Conservation (phyloP, 768 basidiomycete species). For the Trametes meyenii region DNA sequence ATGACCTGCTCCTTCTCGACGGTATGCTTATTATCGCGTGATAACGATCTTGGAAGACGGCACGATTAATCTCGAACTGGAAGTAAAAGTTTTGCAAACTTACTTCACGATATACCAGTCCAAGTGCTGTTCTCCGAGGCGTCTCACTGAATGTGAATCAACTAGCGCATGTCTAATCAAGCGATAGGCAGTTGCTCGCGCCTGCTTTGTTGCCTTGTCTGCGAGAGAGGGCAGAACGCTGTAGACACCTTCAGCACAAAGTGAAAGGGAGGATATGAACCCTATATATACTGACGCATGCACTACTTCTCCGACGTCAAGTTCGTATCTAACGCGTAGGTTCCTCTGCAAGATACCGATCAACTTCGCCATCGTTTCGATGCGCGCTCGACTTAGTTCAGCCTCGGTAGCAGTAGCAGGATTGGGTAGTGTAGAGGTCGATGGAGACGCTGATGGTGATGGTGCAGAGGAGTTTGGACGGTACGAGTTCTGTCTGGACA, state of each 20-base stretch:
- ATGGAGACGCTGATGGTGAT: conserved; percentile 43
- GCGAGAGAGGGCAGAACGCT: conserved; percentile 80
- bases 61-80: background rate
- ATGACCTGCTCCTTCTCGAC: conserved; percentile 92
- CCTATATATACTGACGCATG: conserved; percentile 61
- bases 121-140: conserved; percentile 62
- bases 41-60: conserved; percentile 62
- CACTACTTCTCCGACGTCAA: conserved; percentile 70
- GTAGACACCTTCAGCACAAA: conserved; percentile 18
- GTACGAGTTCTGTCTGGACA: conserved; percentile 40
- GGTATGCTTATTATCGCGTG: conserved; percentile 80
- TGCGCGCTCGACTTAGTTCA: conserved; percentile 52
- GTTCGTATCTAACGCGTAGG: conserved; percentile 74
- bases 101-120: conserved; percentile 94
- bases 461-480: conserved; percentile 33
- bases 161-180: conserved; percentile 79
- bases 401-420: conserved; percentile 34
- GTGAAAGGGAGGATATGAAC: background rate
- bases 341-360: conserved; percentile 69
- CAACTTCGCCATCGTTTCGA: conserved; percentile 67
- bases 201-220: conserved; percentile 72
- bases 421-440: conserved; percentile 24
- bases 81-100: conserved; percentile 24
- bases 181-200: conserved; percentile 82
- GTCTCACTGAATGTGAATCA: conserved; percentile 69